Evolutionary conservation across 345 rosid genomes (phyloP).

Genomic region (Toxicodendron radicans): DNA sequence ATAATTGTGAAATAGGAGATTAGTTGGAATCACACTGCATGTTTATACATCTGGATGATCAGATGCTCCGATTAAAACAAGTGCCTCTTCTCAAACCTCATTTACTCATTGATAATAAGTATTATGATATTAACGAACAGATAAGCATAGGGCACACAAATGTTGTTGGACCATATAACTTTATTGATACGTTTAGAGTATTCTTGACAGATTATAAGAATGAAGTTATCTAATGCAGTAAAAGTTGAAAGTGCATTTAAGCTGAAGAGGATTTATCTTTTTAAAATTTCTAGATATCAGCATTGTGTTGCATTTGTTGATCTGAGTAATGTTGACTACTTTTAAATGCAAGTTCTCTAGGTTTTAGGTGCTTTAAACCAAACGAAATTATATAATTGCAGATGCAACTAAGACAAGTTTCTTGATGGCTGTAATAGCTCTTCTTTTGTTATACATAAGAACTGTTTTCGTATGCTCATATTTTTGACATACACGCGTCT

Average conservation of each 20-base stretch:
- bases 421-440: too few relatives aligned
- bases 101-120: too few relatives aligned
- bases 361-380: neutral
- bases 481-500: too few relatives aligned
- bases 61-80: too few relatives aligned
- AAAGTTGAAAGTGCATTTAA: neutral
- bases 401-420: neutral
- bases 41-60: neutral
- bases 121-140: too few relatives aligned
- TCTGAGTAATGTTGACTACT: neutral
- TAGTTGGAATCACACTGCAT: neutral
- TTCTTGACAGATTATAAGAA: neutral
- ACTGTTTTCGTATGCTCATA: too few relatives aligned
- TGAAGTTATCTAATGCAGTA: neutral
- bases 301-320: neutral
- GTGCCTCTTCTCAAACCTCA: too few relatives aligned
- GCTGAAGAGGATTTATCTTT: neutral
- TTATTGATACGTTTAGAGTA: neutral
- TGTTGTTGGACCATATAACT: too few relatives aligned
- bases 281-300: neutral
- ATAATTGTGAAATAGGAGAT: neutral
- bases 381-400: neutral
- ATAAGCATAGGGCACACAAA: too few relatives aligned
- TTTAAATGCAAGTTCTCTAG: too few relatives aligned
- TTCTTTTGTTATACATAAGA: too few relatives aligned